phyloP scores from a whole-genome alignment of 106 monocot species.

The Phalaenopsis equestris region DNA sequence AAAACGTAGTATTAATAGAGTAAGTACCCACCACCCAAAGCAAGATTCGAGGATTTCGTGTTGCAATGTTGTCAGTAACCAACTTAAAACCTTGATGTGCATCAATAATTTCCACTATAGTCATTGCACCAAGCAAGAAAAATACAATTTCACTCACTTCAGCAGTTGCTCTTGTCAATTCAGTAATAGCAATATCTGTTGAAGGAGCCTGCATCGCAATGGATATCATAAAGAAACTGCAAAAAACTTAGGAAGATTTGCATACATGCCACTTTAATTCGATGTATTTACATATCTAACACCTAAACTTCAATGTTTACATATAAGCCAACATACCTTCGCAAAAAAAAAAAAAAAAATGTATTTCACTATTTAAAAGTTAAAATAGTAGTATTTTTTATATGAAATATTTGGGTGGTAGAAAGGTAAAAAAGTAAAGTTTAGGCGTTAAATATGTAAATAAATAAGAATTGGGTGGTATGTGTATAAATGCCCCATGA shows the following conservation, averaged over 20 bases:
- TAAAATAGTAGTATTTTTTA: too few species aligned
- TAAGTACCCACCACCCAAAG: slow-evolving; percentile 87
- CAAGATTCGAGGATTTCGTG: slow-evolving; percentile 73
- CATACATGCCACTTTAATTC: too few species aligned
- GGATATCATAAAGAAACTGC: background rate
- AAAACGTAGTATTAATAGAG: background rate
- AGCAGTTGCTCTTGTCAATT: slow-evolving; percentile 62
- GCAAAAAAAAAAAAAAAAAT: too few species aligned
- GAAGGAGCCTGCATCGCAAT: slow-evolving; percentile 69
- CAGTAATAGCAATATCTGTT: slow-evolving; percentile 85
- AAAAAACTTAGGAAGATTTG: too few species aligned
- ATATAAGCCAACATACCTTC: too few species aligned
- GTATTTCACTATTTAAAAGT: too few species aligned
- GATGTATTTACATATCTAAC: too few species aligned
- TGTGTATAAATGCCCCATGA: slow-evolving; percentile 5
- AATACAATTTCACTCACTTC: slow-evolving; percentile 99
- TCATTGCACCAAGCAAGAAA: slow-evolving; percentile 98
- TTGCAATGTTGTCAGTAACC: slow-evolving; percentile 95
- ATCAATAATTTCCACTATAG: slow-evolving; percentile 97
- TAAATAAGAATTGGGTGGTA: too few species aligned
- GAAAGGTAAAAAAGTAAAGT: too few species aligned
- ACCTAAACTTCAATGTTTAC: too few species aligned
- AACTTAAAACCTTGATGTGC: slow-evolving; percentile 99
- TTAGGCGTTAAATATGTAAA: too few species aligned
- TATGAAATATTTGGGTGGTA: too few species aligned